A percentile compares a stretch with the other conserved stretches of the same genome.
These are phyloP conservation scores for Pestalotiopsis sp. DNA, from an alignment of 2,329 filamentous ascomycete genomes.

Conservation along the genomic window DNA sequence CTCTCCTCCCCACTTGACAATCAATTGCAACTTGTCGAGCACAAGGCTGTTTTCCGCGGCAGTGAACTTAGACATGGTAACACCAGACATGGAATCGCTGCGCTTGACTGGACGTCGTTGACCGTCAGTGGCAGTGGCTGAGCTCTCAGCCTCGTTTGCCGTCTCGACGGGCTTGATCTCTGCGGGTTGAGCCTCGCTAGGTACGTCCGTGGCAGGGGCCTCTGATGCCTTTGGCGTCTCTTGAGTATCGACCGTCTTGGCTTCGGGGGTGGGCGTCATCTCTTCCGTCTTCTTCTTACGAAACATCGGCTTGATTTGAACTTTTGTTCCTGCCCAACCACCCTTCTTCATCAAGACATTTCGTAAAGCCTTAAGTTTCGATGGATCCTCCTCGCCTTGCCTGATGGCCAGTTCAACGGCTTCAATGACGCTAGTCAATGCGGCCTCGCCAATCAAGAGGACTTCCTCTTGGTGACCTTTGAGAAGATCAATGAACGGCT, in stretches of 20 bases:
- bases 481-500: constrained; percentile 91
- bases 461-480: constrained; percentile 97
- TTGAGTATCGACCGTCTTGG: constrained; percentile 37
- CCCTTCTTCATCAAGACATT: constrained; percentile 93
- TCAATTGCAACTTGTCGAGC: constrained; percentile 93
- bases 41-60: constrained; percentile 91
- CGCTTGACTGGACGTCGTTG: constrained; percentile 51
- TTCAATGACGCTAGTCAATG: constrained; percentile 83
- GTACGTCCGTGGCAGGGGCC: constrained; percentile 19
- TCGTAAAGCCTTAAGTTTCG: constrained; percentile 82
- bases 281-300: constrained; percentile 79
- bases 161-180: constrained; percentile 18
- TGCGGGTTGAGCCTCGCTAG: background rate
- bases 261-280: constrained; percentile 30
- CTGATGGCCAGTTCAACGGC: constrained; percentile 82
- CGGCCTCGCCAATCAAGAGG: constrained; percentile 87
- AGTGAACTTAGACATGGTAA: constrained; percentile 92
- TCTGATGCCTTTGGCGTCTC: constrained; percentile 33
- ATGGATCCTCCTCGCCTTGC: constrained; percentile 79
- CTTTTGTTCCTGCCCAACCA: constrained; percentile 92
- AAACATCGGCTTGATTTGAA: constrained; percentile 99
- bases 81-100: constrained; percentile 82
- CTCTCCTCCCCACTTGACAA: constrained; percentile 99
- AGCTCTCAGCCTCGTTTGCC: constrained; percentile 20
- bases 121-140: constrained; percentile 25